Evolutionary conservation across 2,329 filamentous ascomycete species (phyloP), one percentile per base, ranked within the genome.

Genomic region (Penicillium italicum): DNA sequence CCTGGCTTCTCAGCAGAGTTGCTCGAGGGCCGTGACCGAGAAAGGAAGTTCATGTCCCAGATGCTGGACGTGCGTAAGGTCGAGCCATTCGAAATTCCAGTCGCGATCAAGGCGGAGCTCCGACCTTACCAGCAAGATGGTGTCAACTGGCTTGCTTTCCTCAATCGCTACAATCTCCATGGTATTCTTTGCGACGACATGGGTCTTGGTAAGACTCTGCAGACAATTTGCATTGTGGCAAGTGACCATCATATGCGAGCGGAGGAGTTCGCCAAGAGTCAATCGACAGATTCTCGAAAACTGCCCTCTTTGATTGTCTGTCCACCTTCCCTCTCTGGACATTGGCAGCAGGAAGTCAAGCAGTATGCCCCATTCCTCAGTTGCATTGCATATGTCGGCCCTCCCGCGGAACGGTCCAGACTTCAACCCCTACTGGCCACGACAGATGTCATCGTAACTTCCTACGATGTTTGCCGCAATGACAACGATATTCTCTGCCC

Each of bases 161-260:
- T 99, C 64, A 99, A 99, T 72, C 92, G 92, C 55, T 99, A 97
- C 71, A 93, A 99, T 67, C 84, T 99, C 1, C 95, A 99, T 66
- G 94, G 94, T 46, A 97, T 99, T 73, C 89, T 99, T 57, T 99
- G 94, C 71, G 94, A 99, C 69, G 94, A 99, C 72, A 99, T 99
- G 94, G 94, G 94, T 68, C 88, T 99, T 28, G 94, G 94, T 47
- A 99, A 99, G 78, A 99, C 94, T 1, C 78, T 99, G 11, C 94
- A 99, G 73, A 99, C 95, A 0, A 84, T 99, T 22, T 99, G 94
- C 74, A 99, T 99, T 67, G 92, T 99, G 41, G 93, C 94, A 10
- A 97, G 92, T 75, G 94, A 99, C 71, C 94, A 99, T 70, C 93
- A 99, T 72, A 81, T 95, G 69, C 87, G 94, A 58, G 91, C 90